Base-by-base conservation (phyloP, 306 rosid species). In the Rubus idaeus region DNA sequence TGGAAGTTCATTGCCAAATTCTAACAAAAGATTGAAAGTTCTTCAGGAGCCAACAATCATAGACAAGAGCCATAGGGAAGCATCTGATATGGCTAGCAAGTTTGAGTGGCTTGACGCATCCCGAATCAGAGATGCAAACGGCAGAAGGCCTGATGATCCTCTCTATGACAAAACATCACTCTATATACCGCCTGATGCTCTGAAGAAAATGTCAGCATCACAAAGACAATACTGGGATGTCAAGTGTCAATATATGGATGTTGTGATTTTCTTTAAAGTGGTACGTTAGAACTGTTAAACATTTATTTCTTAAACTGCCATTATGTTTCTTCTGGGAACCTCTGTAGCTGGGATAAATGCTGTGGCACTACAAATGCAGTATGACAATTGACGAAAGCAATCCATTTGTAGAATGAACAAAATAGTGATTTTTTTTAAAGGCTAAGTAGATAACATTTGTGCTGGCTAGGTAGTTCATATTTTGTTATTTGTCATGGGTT, bases 31-130 rank as follows among this genome's bases (percentile, higher is more conserved):
- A 86, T 68, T 87, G 68, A 88, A 86, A 80, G 82, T 89, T 57
- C 88, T 87, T 53, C 90, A 90, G 45, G 93, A 89, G 74, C 74
- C 83, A 35, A 64, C 74, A 2, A 57, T 57, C 26, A 21, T 56
- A 57, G 73, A 86, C 46, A 87, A 79, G 86, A 86, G 85, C 68
- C 62, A 73, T 63, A 75, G 77, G 67, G 91, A 85, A 71, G 81
- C 46, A 17, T 74, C 83, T 69, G 97, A 88, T 44, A 77, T 82
- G 63, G 82, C 83, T 53, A 88, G 96, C 85, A 95, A 85, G 90
- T 94, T 94, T 81, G 97, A 89, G 83, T 94, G 98, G 97, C 96
- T 94, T 17, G 91, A 94, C 76, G 90, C 91, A 26, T 88, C 93
- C 82, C 87, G 82, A 80, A 86, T 95, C 77, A 89, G 71, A 83